These are phyloP conservation scores for Scutellaria galericulata DNA, from an alignment of 257 asterid species.

Conservation along the genomic window DNA sequence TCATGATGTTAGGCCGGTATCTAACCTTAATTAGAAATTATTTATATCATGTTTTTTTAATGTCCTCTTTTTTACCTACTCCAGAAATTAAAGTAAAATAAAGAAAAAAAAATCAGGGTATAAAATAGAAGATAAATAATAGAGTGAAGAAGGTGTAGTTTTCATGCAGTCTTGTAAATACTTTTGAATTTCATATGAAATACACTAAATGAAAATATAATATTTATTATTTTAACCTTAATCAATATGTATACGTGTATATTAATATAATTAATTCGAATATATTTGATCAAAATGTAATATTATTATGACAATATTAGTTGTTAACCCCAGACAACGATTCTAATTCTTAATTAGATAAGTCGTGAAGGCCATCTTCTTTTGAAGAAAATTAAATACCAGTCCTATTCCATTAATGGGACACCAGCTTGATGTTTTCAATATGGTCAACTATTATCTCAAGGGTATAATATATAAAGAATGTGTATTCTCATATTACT, in stretches of 20 bases:
- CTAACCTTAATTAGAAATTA: slow-evolving; percentile 42
- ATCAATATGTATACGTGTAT: too few relatives aligned
- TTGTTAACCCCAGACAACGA: background rate
- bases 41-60: slow-evolving; percentile 20
- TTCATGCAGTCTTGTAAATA: too few relatives aligned
- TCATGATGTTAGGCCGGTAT: slow-evolving; percentile 62
- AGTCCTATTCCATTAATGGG: background rate
- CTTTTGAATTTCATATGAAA: too few relatives aligned
- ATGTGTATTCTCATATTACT: too few relatives aligned
- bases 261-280: background rate
- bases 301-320: background rate
- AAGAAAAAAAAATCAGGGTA: too few relatives aligned
- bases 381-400: background rate
- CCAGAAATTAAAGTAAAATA: background rate
- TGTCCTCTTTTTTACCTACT: slow-evolving; percentile 27
- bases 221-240: too few relatives aligned
- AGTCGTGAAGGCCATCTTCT: background rate
- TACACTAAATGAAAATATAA: too few relatives aligned
- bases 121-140: too few relatives aligned
- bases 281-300: background rate
- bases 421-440: too few relatives aligned
- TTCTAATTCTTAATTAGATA: background rate
- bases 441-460: too few relatives aligned
- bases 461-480: too few relatives aligned
- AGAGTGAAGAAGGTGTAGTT: too few relatives aligned